Percentiles rank a stretch among this genome's conserved stretches.
Evolutionary conservation across 2,329 filamentous ascomycete genomes (phyloP).

Genomic region (Endoconidiophora laricicola): DNA sequence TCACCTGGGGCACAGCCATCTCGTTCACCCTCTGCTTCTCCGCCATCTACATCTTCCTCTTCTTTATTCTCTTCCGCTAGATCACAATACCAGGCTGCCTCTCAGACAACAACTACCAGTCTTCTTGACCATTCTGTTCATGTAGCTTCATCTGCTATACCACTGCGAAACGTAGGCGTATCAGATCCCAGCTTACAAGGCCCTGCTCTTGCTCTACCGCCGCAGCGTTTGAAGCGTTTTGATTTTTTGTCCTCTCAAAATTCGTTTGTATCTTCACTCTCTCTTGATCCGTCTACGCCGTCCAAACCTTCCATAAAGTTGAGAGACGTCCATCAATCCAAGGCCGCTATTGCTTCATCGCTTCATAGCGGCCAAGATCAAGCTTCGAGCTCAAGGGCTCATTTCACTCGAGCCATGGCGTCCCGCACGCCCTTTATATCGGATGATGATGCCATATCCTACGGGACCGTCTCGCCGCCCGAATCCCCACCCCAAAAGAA

Average conservation of each 20-base stretch:
- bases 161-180: neutral
- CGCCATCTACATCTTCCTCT: neutral
- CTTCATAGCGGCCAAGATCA: neutral
- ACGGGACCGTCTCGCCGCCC: constrained; percentile 10
- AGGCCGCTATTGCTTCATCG: neutral
- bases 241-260: neutral
- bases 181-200: neutral
- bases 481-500: constrained; percentile 8
- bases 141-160: neutral
- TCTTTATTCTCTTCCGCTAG: neutral
- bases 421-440: constrained; percentile 8
- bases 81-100: neutral
- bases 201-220: neutral
- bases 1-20: neutral
- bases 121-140: neutral
- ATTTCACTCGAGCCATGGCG: constrained; percentile 1
- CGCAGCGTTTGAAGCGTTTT: constrained; percentile 1
- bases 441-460: constrained; percentile 8
- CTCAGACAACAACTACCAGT: neutral
- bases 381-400: neutral
- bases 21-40: neutral
- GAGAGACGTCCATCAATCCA: neutral
- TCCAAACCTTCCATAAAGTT: neutral
- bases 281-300: neutral
- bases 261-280: neutral